A percentile compares a stretch with the other conserved stretches of the same genome.
phyloP scores from a whole-genome alignment of 306 rosid species.

The Quercus suber region DNA sequence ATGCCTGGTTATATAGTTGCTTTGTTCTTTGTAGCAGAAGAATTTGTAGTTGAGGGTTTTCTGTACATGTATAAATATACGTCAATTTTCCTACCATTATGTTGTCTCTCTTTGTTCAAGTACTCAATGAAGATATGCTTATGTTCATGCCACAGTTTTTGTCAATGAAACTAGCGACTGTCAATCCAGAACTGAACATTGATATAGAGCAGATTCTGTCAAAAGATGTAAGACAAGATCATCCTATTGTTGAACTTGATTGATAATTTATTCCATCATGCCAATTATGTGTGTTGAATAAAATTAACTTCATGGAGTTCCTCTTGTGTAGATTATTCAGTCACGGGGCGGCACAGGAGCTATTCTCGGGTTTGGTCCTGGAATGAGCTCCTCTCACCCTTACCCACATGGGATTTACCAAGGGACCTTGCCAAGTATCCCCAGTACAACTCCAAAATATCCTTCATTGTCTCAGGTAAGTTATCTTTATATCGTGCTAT shows the following conservation, averaged over 20 bases:
- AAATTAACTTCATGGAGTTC: constrained; percentile 8
- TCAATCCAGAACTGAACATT: constrained; percentile 83
- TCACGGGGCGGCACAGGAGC: constrained; percentile 52
- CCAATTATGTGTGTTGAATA: not conserved
- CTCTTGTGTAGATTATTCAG: constrained; percentile 59
- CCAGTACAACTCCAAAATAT: constrained; percentile 54
- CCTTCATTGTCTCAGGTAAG: constrained; percentile 78
- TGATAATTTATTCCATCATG: not conserved
- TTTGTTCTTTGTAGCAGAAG: not conserved
- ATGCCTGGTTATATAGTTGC: not conserved
- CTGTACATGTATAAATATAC: not conserved
- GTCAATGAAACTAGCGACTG: constrained; percentile 98
- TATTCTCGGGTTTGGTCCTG: constrained; percentile 55
- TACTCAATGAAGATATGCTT: not conserved
- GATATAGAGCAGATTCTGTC: constrained; percentile 81
- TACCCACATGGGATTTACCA: constrained; percentile 57
- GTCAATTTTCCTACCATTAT: not conserved
- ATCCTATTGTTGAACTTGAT: not conserved
- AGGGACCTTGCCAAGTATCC: constrained; percentile 55
- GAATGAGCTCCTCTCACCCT: constrained; percentile 57
- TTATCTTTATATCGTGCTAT: constrained; percentile 10
- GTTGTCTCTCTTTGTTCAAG: constrained; percentile 4
- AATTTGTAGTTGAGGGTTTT: not conserved
- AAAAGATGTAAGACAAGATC: constrained; percentile 74
- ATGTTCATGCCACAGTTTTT: constrained; percentile 60